phyloP scores from a whole-genome alignment of 1,284 basidiomycete genomes.

The Melanopsichium pennsylvanicum region DNA sequence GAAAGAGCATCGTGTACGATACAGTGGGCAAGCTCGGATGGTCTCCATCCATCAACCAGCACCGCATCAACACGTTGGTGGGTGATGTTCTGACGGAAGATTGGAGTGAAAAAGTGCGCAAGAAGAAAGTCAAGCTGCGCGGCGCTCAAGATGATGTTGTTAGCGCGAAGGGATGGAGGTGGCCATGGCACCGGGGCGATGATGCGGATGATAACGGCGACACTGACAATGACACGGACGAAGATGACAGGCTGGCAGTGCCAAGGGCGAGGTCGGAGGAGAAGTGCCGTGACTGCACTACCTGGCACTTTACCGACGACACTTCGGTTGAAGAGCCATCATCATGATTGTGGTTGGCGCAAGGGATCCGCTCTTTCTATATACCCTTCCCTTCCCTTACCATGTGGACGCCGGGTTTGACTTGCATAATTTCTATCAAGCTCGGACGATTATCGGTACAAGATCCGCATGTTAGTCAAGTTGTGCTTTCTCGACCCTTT shows the following conservation, averaged over 20 bases:
- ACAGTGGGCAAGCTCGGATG: constrained; percentile 84
- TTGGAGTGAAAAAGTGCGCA: constrained; percentile 72
- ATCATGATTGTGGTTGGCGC: too few species aligned
- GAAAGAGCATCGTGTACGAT: constrained; percentile 85
- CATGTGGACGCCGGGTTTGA: too few species aligned
- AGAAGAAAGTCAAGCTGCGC: constrained; percentile 35
- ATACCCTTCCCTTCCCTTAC: too few species aligned
- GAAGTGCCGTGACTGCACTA: constrained; percentile 44
- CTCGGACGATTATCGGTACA: too few species aligned
- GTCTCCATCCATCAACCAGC: constrained; percentile 79
- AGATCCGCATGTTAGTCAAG: too few species aligned
- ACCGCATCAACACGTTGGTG: constrained; percentile 79
- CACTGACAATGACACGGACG: constrained; percentile 39
- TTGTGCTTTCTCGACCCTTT: too few species aligned
- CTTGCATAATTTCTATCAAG: too few species aligned
- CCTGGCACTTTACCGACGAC: constrained; percentile 52
- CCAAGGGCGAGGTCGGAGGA: constrained; percentile 44
- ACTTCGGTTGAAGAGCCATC: constrained; percentile 2
- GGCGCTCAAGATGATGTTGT: not conserved
- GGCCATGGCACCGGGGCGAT: constrained; percentile 47
- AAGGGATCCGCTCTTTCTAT: too few species aligned
- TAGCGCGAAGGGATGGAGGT: constrained; percentile 34
- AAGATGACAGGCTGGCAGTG: constrained; percentile 37
- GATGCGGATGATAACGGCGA: constrained; percentile 30
- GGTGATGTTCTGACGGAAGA: constrained; percentile 77